Percentiles rank a stretch among this genome's conserved stretches.
Conservation (phyloP, 192 early-diverging fungal genomes). For the Rhizophlyctis rosea region DNA sequence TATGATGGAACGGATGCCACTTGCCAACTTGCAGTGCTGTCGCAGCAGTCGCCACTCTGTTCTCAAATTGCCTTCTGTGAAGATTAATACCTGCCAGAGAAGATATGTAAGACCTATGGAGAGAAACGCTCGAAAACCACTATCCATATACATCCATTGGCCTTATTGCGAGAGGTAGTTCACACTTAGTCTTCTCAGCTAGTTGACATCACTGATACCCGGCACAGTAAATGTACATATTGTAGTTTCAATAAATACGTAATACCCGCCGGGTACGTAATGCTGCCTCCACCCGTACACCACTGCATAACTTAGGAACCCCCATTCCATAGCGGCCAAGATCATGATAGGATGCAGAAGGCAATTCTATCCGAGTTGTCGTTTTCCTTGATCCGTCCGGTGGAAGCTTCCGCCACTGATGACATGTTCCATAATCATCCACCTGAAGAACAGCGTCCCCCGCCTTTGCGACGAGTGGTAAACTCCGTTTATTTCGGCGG, state of each 20-base stretch:
- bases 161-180: conserved; percentile 34
- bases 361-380: conserved; percentile 13
- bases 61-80: too few species aligned
- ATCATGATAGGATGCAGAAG: conserved; percentile 22
- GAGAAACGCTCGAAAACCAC: too few species aligned
- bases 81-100: too few species aligned
- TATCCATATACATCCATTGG: conserved; percentile 35
- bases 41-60: too few species aligned
- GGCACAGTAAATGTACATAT: conserved; percentile 35
- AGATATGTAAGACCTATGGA: too few species aligned
- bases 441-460: too few species aligned
- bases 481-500: conserved; percentile 41
- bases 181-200: neutral
- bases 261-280: conserved; percentile 8
- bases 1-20: too few species aligned
- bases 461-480: conserved; percentile 5
- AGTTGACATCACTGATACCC: neutral
- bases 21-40: too few species aligned
- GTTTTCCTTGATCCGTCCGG: conserved; percentile 4
- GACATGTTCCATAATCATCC: too few species aligned
- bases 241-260: conserved; percentile 44
- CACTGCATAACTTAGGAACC: neutral
- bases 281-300: conserved; percentile 2
- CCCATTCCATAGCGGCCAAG: conserved; percentile 8
- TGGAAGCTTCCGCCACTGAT: neutral